These are phyloP conservation scores for Yarrowia galli DNA, from an alignment of 1,139 yeast genomes.

Conservation along the genomic window DNA sequence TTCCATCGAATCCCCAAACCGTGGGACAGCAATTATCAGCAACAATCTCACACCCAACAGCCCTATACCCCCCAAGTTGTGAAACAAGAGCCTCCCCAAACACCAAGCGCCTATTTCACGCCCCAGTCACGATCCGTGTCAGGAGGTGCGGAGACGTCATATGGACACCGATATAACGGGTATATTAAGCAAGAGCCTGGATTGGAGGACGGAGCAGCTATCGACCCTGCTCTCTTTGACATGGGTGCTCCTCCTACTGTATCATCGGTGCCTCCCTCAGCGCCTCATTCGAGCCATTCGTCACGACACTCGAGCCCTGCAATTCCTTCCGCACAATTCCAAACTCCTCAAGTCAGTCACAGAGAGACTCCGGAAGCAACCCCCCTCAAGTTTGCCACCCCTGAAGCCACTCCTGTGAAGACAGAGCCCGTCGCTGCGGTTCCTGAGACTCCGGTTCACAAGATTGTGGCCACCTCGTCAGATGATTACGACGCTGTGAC, in stretches of 20 bases:
- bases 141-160: background rate
- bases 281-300: background rate
- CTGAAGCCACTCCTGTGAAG: slow-evolving; percentile 16
- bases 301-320: slow-evolving; percentile 6
- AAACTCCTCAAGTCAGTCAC: background rate
- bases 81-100: slow-evolving; percentile 5
- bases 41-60: background rate
- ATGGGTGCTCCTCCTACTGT: background rate
- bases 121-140: background rate
- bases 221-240: slow-evolving; percentile 19
- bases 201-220: slow-evolving; percentile 18
- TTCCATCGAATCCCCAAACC: background rate
- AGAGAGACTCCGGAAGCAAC: slow-evolving; percentile 13
- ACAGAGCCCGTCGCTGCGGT: background rate
- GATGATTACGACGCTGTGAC: slow-evolving; percentile 3
- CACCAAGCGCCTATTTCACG: slow-evolving; percentile 2
- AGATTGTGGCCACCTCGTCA: slow-evolving; percentile 3
- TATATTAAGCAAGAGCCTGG: slow-evolving; percentile 11
- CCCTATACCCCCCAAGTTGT: slow-evolving; percentile 8
- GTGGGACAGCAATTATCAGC: slow-evolving; percentile 1
- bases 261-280: background rate
- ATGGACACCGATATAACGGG: background rate
- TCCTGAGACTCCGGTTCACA: slow-evolving; percentile 9
- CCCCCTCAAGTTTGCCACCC: background rate
- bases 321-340: background rate